phyloP scores from a whole-genome alignment of 2,329 filamentous ascomycete genomes.

The Fusarium cicatricum region DNA sequence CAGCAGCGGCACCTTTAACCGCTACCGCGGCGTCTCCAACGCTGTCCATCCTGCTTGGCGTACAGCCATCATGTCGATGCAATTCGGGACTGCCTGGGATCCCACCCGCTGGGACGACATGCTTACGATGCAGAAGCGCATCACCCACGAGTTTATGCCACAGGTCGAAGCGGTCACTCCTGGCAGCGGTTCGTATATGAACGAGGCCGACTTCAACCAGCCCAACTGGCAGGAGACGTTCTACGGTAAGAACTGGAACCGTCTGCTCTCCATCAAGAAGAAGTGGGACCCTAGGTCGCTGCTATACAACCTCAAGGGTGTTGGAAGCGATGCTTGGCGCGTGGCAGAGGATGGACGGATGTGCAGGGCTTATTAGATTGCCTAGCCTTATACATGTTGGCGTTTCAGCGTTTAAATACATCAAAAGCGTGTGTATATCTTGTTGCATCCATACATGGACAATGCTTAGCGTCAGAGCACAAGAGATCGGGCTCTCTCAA shows the following conservation, averaged over 20 bases:
- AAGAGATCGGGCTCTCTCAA: no score
- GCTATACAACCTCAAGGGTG: constrained; percentile 57
- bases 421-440: no score
- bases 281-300: constrained; percentile 58
- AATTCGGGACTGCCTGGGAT: constrained; percentile 42
- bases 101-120: constrained; percentile 43
- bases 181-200: constrained; percentile 57
- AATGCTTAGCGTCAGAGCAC: no score
- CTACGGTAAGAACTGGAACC: constrained; percentile 56
- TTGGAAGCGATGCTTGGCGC: constrained; percentile 61
- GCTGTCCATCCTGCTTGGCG: constrained; percentile 54
- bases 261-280: constrained; percentile 56
- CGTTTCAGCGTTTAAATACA: no score
- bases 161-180: constrained; percentile 49
- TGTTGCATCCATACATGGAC: no score
- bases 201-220: constrained; percentile 60
- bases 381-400: no score
- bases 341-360: constrained; percentile 28
- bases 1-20: constrained; percentile 36
- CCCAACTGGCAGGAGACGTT: constrained; percentile 54
- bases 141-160: constrained; percentile 42
- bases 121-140: constrained; percentile 43
- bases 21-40: constrained; percentile 39
- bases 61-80: constrained; percentile 44
- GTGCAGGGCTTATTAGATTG: constrained; percentile 36